Evolutionary conservation across 169 alveolate genomes (phyloP), one percentile per base, ranked within the genome.

Genomic region (Cyclospora cayetanensis): DNA sequence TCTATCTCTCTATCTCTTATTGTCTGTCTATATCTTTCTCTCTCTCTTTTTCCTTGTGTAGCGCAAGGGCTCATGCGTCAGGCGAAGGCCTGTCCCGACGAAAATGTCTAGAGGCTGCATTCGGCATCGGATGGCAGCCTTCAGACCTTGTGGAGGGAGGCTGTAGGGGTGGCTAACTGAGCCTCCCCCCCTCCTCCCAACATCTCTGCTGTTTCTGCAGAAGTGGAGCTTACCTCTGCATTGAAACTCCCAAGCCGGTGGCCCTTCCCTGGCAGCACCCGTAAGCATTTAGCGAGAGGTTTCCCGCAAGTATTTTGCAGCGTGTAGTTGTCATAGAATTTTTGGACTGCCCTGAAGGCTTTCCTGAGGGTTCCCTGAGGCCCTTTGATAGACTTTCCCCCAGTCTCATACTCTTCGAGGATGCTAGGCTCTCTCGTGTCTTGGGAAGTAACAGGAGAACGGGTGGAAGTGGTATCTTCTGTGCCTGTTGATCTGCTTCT

Each of bases 181-280:
- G n/a, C n/a, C n/a, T n/a, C n/a, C n/a, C n/a, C n/a, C n/a, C n/a
- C n/a, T n/a, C n/a, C n/a, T n/a, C n/a, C n/a, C n/a, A n/a, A n/a
- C n/a, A n/a, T n/a, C n/a, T n/a, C n/a, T n/a, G n/a, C n/a, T n/a
- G n/a, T n/a, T n/a, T n/a, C n/a, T n/a, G n/a, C n/a, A n/a, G n/a
- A n/a, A n/a, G n/a, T 46, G 55, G 55, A 15, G 55, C 72, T 25
- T 60, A n/a, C 72, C 72, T 60, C 72, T 15, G 72, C 72, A 60
- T n/a, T 25, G 29, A 60, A 60, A 12, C 20, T 60, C 35, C 72
- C 72, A 18, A 25, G 20, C 0, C 1, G 27, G 12, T n/a, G 12
- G 29, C 35, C 72, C 25, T 25, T 18, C 15, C 31, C 72, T 60
- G 72, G 35, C 29, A n/a, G 20, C 31, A 50, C 63, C 27, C 22